Evolutionary conservation across 2,329 filamentous ascomycete species (phyloP).

Genomic region (Calonectria ilicicola): DNA sequence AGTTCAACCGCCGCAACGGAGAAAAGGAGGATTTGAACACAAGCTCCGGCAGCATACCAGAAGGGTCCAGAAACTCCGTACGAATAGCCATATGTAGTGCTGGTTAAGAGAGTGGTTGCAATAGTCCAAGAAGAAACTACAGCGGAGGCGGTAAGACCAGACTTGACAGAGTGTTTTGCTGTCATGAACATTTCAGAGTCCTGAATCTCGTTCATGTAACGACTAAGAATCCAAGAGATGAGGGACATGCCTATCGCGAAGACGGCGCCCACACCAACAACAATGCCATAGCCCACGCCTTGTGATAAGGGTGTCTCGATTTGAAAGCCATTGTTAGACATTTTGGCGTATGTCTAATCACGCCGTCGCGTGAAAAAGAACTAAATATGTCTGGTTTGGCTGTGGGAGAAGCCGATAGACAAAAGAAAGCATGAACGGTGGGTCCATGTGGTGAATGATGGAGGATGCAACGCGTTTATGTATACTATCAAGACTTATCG

Average conservation of each 20-base stretch:
- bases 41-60: slow-evolving; percentile 21
- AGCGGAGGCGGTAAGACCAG: slow-evolving; percentile 18
- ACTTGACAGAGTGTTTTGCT: slow-evolving; percentile 19
- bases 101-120: slow-evolving; percentile 17
- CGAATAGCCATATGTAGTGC: slow-evolving; percentile 15
- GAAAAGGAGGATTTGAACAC: slow-evolving; percentile 20
- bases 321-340: slow-evolving; percentile 19
- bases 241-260: slow-evolving; percentile 25
- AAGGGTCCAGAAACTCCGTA: slow-evolving; percentile 21
- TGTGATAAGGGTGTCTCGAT: slow-evolving; percentile 19
- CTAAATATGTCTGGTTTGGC: neutral
- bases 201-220: slow-evolving; percentile 22
- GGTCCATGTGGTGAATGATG: neutral
- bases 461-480: slow-evolving; percentile 4
- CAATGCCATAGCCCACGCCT: slow-evolving; percentile 21
- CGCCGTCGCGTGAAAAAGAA: neutral
- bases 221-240: slow-evolving; percentile 20
- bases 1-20: slow-evolving; percentile 21
- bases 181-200: slow-evolving; percentile 27
- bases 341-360: neutral
- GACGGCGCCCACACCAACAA: slow-evolving; percentile 18
- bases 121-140: slow-evolving; percentile 26
- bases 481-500: slow-evolving; percentile 9
- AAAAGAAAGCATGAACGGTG: neutral
- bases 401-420: neutral